Percentiles rank a stretch among this genome's conserved stretches.
phyloP scores from a whole-genome alignment of 169 alveolate species.

The Neospora caninum region DNA sequence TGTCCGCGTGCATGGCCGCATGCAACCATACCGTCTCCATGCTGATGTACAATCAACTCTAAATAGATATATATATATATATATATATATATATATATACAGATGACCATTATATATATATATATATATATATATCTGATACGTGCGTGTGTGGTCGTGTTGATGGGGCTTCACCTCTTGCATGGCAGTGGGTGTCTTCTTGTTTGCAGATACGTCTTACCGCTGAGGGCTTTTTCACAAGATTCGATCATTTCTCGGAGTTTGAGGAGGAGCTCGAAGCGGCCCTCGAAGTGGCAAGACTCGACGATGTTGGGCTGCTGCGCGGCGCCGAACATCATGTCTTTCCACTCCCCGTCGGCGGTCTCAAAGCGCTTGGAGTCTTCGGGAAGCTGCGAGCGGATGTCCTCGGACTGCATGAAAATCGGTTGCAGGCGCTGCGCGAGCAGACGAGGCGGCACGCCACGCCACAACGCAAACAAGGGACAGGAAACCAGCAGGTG shows the following conservation, averaged over 20 bases:
- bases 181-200: no score
- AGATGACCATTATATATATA: no score
- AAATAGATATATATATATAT: background rate
- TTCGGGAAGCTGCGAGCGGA: conserved; percentile 94
- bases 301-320: conserved; percentile 90
- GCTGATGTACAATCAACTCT: no score
- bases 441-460: no score
- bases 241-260: conserved; percentile 89
- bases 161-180: no score
- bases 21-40: no score
- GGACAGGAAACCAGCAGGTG: no score
- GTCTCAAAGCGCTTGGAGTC: conserved; percentile 93
- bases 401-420: conserved; percentile 95
- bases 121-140: background rate
- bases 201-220: background rate
- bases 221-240: conserved; percentile 95
- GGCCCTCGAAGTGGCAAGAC: conserved; percentile 92
- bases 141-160: no score
- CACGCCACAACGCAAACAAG: no score
- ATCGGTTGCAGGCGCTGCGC: conserved; percentile 90
- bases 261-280: conserved; percentile 86
- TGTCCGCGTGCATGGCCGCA: no score
- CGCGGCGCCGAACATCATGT: conserved; percentile 91
- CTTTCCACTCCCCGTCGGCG: conserved; percentile 94
- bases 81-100: background rate